Percentiles rank a stretch among this genome's conserved stretches.
phyloP scores from a whole-genome alignment of 305 asterid species.

The Rubia peregrina region DNA sequence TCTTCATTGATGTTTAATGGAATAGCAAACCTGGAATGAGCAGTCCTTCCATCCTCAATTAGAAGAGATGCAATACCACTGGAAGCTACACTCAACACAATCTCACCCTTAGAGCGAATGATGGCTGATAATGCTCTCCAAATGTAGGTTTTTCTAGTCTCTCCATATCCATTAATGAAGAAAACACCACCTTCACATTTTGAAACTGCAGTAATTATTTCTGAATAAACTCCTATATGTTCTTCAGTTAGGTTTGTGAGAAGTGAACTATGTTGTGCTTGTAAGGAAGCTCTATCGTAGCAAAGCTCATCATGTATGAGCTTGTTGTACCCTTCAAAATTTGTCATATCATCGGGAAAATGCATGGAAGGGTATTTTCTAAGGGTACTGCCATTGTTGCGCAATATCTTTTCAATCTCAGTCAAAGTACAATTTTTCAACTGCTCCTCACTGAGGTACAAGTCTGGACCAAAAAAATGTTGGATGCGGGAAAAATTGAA shows the following conservation, averaged over 20 bases:
- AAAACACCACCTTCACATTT: neutral
- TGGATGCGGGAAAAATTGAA: no score
- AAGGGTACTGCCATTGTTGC: neutral
- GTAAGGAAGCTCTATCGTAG: neutral
- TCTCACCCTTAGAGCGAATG: neutral
- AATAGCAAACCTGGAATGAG: constrained; percentile 5
- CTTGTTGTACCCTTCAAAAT: neutral
- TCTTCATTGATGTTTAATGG: neutral
- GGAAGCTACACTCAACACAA: neutral
- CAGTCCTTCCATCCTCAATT: neutral
- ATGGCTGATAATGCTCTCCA: neutral
- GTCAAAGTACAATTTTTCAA: neutral
- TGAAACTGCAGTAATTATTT: neutral
- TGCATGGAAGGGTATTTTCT: neutral
- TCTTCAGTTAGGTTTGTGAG: neutral
- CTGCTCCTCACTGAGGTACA: neutral
- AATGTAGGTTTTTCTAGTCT: neutral
- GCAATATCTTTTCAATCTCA: neutral
- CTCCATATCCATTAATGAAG: constrained; percentile 1
- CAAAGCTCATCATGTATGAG: neutral
- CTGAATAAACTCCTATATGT: neutral
- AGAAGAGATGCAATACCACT: constrained; percentile 6
- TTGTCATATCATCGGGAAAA: neutral
- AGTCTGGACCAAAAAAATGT: no score
- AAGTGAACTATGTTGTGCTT: neutral